These are phyloP conservation scores for Penicillium atrosanguineum DNA, from an alignment of 495 filamentous ascomycete genomes.

Conservation along the genomic window DNA sequence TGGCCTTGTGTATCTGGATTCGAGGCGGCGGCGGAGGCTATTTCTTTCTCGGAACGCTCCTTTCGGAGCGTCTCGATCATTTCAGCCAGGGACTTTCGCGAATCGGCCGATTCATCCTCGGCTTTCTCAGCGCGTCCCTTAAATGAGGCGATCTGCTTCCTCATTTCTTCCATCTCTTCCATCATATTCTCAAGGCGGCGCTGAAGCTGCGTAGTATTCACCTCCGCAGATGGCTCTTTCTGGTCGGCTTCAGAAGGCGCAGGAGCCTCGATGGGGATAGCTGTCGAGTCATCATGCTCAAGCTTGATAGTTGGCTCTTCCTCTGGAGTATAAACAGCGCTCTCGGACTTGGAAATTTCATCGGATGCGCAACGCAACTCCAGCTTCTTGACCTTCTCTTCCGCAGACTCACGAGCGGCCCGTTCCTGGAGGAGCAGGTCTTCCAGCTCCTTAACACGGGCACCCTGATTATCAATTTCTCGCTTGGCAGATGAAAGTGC, in stretches of 20 bases:
- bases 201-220: conserved; percentile 53
- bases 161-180: conserved; percentile 78
- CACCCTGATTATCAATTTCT: conserved; percentile 74
- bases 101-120: conserved; percentile 65
- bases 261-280: conserved; percentile 10
- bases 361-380: conserved; percentile 46
- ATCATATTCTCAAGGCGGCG: conserved; percentile 75
- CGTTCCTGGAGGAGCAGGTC: conserved; percentile 74
- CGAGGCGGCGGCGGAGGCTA: not conserved
- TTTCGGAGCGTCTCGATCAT: conserved; percentile 81
- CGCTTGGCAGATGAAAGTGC: conserved; percentile 74
- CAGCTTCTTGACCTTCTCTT: conserved; percentile 71
- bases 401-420: conserved; percentile 75
- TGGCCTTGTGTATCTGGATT: conserved; percentile 7
- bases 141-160: conserved; percentile 73
- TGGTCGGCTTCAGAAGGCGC: conserved; percentile 38
- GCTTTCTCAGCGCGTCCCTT: conserved; percentile 74
- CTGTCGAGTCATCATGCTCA: conserved; percentile 18
- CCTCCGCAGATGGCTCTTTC: conserved; percentile 24
- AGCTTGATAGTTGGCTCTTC: conserved; percentile 5
- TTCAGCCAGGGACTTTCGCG: conserved; percentile 73
- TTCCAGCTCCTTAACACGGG: conserved; percentile 78
- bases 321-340: conserved; percentile 35
- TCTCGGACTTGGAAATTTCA: conserved; percentile 22
- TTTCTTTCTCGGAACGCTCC: conserved; percentile 49